Conservation (phyloP, 306 rosid genomes). For the Trichosanthes cucumerina region DNA sequence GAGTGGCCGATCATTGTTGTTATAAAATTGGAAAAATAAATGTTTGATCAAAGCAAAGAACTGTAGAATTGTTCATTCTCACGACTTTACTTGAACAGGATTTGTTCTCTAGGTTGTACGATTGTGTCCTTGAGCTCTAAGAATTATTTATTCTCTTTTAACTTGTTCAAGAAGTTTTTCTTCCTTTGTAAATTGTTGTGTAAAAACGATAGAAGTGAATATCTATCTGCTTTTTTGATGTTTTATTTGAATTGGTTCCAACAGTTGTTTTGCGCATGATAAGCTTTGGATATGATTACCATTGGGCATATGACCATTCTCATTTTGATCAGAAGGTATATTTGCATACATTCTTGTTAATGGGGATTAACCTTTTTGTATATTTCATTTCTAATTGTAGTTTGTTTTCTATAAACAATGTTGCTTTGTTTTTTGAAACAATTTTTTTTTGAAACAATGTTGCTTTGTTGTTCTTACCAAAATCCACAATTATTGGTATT, state of each 20-base stretch:
- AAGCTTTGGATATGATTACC: slow-evolving; percentile 89
- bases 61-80: not conserved
- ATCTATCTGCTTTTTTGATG: not conserved
- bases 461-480: not conserved
- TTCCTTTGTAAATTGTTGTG: not conserved
- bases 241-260: slow-evolving; percentile 18
- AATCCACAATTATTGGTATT: not conserved
- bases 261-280: slow-evolving; percentile 93
- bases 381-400: slow-evolving; percentile 12
- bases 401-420: not conserved
- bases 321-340: slow-evolving; percentile 60
- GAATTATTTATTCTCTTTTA: not conserved
- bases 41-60: not conserved
- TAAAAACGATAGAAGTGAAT: not conserved
- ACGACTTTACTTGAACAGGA: no score
- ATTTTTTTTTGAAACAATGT: no score
- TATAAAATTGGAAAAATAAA: not conserved
- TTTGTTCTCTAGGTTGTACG: no score
- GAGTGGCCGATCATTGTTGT: not conserved
- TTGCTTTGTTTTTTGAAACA: not conserved
- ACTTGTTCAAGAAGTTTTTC: not conserved
- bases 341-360: slow-evolving; percentile 4
- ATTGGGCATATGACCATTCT: slow-evolving; percentile 61
- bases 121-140: no score
- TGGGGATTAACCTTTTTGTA: not conserved